Percentiles rank a stretch among this genome's conserved stretches.
Evolutionary conservation across 768 basidiomycete genomes (phyloP).

Genomic region (Mrakia gelida): DNA sequence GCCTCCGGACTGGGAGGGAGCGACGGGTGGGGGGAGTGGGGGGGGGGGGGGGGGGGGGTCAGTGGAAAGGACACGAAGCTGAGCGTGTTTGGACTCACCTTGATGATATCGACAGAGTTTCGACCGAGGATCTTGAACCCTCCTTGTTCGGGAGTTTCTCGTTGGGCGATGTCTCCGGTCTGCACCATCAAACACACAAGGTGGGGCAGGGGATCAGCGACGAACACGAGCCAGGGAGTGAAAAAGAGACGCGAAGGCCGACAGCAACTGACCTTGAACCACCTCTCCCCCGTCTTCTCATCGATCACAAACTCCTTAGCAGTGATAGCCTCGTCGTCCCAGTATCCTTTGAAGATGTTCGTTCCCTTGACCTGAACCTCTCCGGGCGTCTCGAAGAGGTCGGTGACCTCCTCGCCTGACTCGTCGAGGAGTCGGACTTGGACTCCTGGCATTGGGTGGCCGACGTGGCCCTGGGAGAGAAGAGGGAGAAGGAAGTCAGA

Average conservation of each 20-base stretch:
- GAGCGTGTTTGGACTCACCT: conserved; percentile 14
- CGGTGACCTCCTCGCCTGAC: conserved; percentile 34
- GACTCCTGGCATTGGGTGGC: conserved; percentile 37
- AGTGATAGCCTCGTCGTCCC: conserved; percentile 36
- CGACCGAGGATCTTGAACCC: conserved; percentile 38
- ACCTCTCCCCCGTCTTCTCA: conserved; percentile 30
- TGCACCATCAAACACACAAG: neutral
- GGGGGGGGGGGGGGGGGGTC: neutral
- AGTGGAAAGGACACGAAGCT: neutral
- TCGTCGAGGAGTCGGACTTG: conserved; percentile 38
- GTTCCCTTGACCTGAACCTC: conserved; percentile 39
- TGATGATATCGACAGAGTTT: conserved; percentile 33
- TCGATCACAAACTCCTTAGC: conserved; percentile 38
- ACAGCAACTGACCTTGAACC: conserved; percentile 36
- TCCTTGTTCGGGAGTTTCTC: conserved; percentile 33
- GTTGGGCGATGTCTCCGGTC: conserved; percentile 41
- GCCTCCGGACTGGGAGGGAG: conserved; percentile 36
- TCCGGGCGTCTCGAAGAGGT: conserved; percentile 35
- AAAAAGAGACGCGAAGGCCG: neutral
- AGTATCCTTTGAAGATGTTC: conserved; percentile 40
- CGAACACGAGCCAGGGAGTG: too few species aligned
- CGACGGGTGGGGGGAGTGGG: neutral
- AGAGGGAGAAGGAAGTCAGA: neutral
- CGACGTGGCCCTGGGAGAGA: conserved; percentile 39
- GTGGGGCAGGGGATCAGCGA: neutral